phyloP scores from a whole-genome alignment of 768 basidiomycete genomes.

The Leucosporidium scottii region DNA sequence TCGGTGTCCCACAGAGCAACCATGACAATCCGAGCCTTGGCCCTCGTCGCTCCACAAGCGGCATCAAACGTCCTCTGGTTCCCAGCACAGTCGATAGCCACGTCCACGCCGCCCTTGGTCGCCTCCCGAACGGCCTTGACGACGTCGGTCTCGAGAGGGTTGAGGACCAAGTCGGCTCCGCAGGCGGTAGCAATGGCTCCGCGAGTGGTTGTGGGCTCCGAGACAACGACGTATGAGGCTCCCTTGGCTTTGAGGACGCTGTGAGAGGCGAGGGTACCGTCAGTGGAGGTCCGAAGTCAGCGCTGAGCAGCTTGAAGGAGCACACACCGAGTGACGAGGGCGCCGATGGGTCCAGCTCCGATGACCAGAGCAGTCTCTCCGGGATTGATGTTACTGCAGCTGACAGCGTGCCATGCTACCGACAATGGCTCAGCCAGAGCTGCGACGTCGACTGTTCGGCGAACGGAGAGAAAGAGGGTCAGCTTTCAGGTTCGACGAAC shows the following conservation, averaged over 20 bases:
- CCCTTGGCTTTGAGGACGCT: constrained; percentile 44
- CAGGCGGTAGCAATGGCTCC: constrained; percentile 44
- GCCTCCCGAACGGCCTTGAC: constrained; percentile 37
- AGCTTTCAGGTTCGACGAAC: background rate
- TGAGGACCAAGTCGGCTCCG: constrained; percentile 44
- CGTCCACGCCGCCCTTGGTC: constrained; percentile 46
- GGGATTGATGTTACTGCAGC: constrained; percentile 43
- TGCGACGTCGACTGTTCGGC: constrained; percentile 47
- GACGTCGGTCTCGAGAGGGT: constrained; percentile 43
- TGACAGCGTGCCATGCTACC: constrained; percentile 50
- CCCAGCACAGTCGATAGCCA: constrained; percentile 51
- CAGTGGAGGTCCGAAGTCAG: constrained; percentile 16
- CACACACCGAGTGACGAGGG: background rate
- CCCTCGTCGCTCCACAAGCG: constrained; percentile 43
- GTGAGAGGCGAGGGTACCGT: constrained; percentile 30
- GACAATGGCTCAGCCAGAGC: constrained; percentile 51
- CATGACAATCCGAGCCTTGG: constrained; percentile 46
- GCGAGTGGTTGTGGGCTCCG: constrained; percentile 46
- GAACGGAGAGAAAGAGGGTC: constrained; percentile 3
- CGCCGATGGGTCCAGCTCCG: constrained; percentile 49
- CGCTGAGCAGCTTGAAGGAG: background rate
- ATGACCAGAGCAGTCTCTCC: constrained; percentile 47
- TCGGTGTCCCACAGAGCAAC: constrained; percentile 47
- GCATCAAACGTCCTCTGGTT: constrained; percentile 46
- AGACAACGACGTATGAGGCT: constrained; percentile 42